Evolutionary conservation across 768 basidiomycete genomes (phyloP).

Genomic region (Lepiota subincarnata): DNA sequence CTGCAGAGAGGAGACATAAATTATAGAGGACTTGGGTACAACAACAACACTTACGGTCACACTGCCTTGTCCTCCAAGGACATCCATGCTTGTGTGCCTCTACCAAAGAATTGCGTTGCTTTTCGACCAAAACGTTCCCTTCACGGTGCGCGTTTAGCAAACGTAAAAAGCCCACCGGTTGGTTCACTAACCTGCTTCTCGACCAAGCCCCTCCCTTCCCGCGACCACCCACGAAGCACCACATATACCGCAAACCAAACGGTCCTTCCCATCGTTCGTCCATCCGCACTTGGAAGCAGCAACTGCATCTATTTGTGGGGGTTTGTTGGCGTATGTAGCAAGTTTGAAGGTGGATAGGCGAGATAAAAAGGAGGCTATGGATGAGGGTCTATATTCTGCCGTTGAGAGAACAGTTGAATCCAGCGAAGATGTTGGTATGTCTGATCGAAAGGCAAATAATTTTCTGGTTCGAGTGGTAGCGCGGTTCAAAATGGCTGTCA

Average conservation of each 20-base stretch:
- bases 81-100: constrained; percentile 77
- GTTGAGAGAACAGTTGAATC: constrained; percentile 29
- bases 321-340: constrained; percentile 77
- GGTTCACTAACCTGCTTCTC: constrained; percentile 67
- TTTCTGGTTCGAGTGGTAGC: constrained; percentile 54
- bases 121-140: constrained; percentile 73
- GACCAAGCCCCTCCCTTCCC: constrained; percentile 63
- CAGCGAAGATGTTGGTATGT: constrained; percentile 26
- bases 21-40: background rate
- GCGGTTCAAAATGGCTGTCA: constrained; percentile 68
- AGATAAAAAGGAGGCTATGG: constrained; percentile 64
- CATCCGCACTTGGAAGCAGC: constrained; percentile 81
- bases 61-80: constrained; percentile 80
- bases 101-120: constrained; percentile 62
- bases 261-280: constrained; percentile 79
- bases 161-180: constrained; percentile 9
- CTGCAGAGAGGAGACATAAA: constrained; percentile 23
- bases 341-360: constrained; percentile 78
- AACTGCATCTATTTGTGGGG: constrained; percentile 67
- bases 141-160: background rate
- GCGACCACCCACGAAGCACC: constrained; percentile 70
- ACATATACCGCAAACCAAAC: constrained; percentile 71
- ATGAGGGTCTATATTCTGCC: constrained; percentile 77
- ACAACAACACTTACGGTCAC: constrained; percentile 53
- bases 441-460: constrained; percentile 41